A percentile compares a stretch with the other conserved stretches of the same genome.
Evolutionary conservation across 2,329 filamentous ascomycete species (phyloP).

Genomic region (Pseudovirgaria hyperparasitica): DNA sequence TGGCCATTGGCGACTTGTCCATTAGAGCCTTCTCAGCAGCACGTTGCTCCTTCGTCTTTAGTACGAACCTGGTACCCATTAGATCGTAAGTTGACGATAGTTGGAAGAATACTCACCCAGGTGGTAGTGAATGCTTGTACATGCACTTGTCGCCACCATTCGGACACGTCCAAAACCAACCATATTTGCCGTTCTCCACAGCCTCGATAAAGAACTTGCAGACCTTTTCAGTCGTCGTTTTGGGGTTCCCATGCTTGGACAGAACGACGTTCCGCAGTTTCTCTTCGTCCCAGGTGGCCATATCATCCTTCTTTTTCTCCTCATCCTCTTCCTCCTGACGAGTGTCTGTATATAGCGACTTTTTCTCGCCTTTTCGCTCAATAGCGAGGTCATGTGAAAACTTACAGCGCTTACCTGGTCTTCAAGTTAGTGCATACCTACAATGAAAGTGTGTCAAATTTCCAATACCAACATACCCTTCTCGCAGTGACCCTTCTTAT

Average conservation of each 20-base stretch:
- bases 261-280: slow-evolving; percentile 82
- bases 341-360: slow-evolving; percentile 76
- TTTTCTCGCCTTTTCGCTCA: slow-evolving; percentile 88
- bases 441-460: background rate
- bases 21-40: slow-evolving; percentile 89
- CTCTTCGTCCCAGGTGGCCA: slow-evolving; percentile 95
- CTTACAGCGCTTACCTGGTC: slow-evolving; percentile 78
- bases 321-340: slow-evolving; percentile 56
- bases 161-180: slow-evolving; percentile 98
- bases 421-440: too few relatives aligned
- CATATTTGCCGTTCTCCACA: slow-evolving; percentile 96
- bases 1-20: slow-evolving; percentile 91
- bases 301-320: slow-evolving; percentile 76
- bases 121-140: slow-evolving; percentile 91
- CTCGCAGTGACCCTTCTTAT: slow-evolving; percentile 92
- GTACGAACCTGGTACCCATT: slow-evolving; percentile 55
- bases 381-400: slow-evolving; percentile 85
- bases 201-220: slow-evolving; percentile 98
- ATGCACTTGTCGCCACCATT: slow-evolving; percentile 97
- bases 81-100: slow-evolving; percentile 1
- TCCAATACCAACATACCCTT: slow-evolving; percentile 64
- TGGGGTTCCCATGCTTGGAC: slow-evolving; percentile 95
- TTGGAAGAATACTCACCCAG: slow-evolving; percentile 53
- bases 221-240: slow-evolving; percentile 92
- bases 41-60: slow-evolving; percentile 96